These are phyloP conservation scores for Paracoccidioides brasiliensis DNA, from an alignment of 2,329 filamentous ascomycete genomes.

Conservation along the genomic window DNA sequence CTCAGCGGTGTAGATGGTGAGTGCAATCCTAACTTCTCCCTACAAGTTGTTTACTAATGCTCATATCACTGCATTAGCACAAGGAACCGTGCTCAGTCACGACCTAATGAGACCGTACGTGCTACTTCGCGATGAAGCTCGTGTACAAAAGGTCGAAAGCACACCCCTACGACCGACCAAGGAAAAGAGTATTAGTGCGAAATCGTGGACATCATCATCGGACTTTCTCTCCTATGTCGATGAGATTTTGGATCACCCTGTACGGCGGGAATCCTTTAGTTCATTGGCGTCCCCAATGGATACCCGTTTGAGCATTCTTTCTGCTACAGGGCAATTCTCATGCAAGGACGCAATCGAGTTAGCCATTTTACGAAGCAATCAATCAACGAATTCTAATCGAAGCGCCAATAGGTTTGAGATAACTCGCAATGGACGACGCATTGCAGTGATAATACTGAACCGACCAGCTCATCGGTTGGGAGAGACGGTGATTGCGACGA, in stretches of 20 bases:
- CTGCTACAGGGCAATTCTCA: slow-evolving; percentile 23
- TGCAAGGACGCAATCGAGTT: slow-evolving; percentile 82
- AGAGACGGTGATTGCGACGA: slow-evolving; percentile 67
- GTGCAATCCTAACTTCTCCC: slow-evolving; percentile 5
- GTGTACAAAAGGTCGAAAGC: slow-evolving; percentile 42
- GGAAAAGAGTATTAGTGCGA: slow-evolving; percentile 25
- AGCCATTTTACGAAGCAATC: slow-evolving; percentile 71
- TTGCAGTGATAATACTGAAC: slow-evolving; percentile 79
- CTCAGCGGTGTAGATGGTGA: slow-evolving; percentile 77
- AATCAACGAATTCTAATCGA: slow-evolving; percentile 53
- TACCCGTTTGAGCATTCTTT: slow-evolving; percentile 40
- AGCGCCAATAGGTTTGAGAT: slow-evolving; percentile 94
- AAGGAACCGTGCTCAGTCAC: slow-evolving; percentile 80
- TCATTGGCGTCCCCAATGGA: slow-evolving; percentile 63
- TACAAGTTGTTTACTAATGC: slow-evolving; percentile 3
- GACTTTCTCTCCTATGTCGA: slow-evolving; percentile 69
- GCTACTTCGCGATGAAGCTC: slow-evolving; percentile 69
- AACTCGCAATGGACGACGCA: slow-evolving; percentile 76
- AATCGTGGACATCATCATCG: slow-evolving; percentile 38
- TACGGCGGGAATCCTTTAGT: slow-evolving; percentile 40
- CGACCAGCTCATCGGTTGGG: slow-evolving; percentile 81
- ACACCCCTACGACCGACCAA: slow-evolving; percentile 25
- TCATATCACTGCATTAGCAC: slow-evolving; percentile 28
- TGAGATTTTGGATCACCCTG: slow-evolving; percentile 49
- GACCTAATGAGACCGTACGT: slow-evolving; percentile 93